A percentile compares a stretch with the other conserved stretches of the same genome.
These are phyloP conservation scores for Metarhizium guizhouense DNA, from an alignment of 2,329 filamentous ascomycete genomes.

Conservation along the genomic window DNA sequence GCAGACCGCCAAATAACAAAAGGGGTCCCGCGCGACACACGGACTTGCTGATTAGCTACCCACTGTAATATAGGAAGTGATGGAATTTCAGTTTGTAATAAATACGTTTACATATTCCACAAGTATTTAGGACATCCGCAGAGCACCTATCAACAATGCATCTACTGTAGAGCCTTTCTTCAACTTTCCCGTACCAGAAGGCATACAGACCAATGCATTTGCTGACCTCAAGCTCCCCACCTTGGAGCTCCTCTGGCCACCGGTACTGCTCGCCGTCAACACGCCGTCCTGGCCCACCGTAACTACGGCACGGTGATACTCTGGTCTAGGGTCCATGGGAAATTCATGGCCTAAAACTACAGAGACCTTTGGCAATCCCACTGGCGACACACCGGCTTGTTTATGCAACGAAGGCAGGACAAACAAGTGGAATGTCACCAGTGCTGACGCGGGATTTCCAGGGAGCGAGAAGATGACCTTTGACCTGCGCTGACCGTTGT, in stretches of 20 bases:
- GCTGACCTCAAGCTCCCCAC: constrained; percentile 84
- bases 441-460: constrained; percentile 85
- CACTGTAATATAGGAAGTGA: neutral
- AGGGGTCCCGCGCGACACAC: no score
- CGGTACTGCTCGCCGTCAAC: constrained; percentile 72
- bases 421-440: constrained; percentile 92
- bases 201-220: constrained; percentile 76
- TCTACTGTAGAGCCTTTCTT: constrained; percentile 63
- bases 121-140: constrained; percentile 17
- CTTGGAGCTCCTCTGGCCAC: constrained; percentile 78
- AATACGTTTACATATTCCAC: neutral
- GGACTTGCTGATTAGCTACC: no score
- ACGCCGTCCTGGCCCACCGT: constrained; percentile 55
- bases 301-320: constrained; percentile 85
- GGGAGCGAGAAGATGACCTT: constrained; percentile 84
- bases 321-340: constrained; percentile 65
- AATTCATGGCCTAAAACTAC: constrained; percentile 68
- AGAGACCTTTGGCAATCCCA: constrained; percentile 62
- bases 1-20: no score
- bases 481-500: constrained; percentile 44
- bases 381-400: constrained; percentile 56
- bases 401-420: constrained; percentile 81
- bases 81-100: neutral
- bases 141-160: constrained; percentile 65
- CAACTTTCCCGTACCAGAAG: constrained; percentile 53